phyloP scores from a whole-genome alignment of 2,329 filamentous ascomycete species.

The Ceratocystis cubensis region DNA sequence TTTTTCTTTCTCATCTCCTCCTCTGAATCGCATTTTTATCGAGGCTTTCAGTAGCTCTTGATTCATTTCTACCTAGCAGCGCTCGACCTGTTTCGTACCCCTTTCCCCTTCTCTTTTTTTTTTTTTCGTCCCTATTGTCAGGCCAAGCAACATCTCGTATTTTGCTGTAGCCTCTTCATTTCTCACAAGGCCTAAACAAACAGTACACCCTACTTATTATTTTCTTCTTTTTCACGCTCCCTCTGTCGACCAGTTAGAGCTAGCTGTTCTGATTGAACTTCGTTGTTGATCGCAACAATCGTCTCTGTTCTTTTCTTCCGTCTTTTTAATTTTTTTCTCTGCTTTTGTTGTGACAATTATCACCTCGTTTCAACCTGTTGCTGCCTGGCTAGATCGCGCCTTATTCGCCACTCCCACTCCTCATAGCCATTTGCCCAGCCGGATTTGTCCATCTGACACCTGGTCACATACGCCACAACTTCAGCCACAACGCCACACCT shows the following conservation, averaged over 20 bases:
- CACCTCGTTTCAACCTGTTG: not conserved
- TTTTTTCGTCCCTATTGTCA: not conserved
- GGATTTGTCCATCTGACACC: constrained; percentile 13
- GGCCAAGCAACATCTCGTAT: constrained; percentile 12
- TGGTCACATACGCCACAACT: not conserved
- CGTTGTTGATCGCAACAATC: constrained; percentile 1
- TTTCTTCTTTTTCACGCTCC: constrained; percentile 6
- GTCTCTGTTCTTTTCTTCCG: constrained; percentile 12
- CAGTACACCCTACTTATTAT: not conserved
- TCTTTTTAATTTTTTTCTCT: constrained; percentile 2
- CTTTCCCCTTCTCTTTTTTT: not conserved
- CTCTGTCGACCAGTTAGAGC: constrained; percentile 7
- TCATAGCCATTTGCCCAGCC: constrained; percentile 13
- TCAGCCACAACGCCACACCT: constrained; percentile 11
- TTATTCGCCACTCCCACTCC: constrained; percentile 18
- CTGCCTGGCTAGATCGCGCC: constrained; percentile 17
- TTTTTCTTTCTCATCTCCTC: constrained; percentile 5
- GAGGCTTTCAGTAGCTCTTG: constrained; percentile 21
- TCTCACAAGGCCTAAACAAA: constrained; percentile 11
- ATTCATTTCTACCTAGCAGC: constrained; percentile 11
- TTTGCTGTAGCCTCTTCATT: constrained; percentile 18
- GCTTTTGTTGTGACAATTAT: constrained; percentile 7
- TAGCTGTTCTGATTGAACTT: not conserved
- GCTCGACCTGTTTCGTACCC: constrained; percentile 13
- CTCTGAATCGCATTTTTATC: constrained; percentile 7